Conservation (phyloP, 164 flowering plant species). For the Santalum album region DNA sequence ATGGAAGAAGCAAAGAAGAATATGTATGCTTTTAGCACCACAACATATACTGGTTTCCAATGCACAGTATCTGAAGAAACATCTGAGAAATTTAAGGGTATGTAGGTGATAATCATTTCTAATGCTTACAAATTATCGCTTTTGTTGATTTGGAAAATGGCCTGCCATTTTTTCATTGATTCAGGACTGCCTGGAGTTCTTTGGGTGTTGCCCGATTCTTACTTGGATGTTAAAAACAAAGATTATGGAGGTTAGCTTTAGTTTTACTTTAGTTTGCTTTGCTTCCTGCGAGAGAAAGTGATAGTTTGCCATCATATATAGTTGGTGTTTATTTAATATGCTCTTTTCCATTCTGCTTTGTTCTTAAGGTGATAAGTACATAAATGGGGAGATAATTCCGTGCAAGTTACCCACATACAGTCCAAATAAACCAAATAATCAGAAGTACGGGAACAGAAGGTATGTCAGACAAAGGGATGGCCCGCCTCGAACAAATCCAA, state of each 20-base stretch:
- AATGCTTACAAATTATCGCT: not conserved
- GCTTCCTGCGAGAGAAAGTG: not conserved
- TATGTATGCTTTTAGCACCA: conserved; percentile 96
- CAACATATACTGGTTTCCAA: conserved; percentile 97
- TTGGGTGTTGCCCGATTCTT: conserved; percentile 97
- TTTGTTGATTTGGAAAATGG: not conserved
- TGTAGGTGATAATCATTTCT: not conserved
- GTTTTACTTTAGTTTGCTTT: not conserved
- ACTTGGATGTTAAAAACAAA: conserved; percentile 91
- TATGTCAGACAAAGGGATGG: conserved; percentile 78
- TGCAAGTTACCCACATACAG: conserved; percentile 89
- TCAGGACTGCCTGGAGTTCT: conserved; percentile 95
- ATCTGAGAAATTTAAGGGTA: conserved; percentile 93
- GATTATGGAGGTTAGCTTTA: conserved; percentile 81
- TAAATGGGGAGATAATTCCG: conserved; percentile 96
- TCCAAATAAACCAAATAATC: conserved; percentile 62
- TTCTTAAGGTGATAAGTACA: conserved; percentile 71
- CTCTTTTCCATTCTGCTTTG: not conserved
- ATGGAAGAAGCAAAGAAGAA: conserved; percentile 99
- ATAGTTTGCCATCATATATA: not conserved
- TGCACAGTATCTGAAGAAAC: conserved; percentile 90
- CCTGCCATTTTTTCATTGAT: conserved; percentile 4
- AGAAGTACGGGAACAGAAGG: conserved; percentile 62
- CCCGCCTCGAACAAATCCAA: conserved; percentile 50
- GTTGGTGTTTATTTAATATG: not conserved